These are phyloP conservation scores for Solanum ossicruentum DNA, from an alignment of 257 asterid species.

Conservation along the genomic window DNA sequence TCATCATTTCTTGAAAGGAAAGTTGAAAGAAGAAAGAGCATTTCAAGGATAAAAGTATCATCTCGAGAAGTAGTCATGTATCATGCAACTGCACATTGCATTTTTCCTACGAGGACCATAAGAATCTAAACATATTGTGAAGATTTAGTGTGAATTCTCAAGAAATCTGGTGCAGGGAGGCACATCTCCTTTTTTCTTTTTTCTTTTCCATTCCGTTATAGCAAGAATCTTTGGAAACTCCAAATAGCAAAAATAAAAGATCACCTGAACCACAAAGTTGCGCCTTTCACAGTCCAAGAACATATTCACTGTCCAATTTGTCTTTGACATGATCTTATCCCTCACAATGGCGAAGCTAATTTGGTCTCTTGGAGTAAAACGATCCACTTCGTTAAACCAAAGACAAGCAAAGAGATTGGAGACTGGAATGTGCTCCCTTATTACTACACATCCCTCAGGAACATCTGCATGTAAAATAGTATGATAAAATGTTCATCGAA, in stretches of 20 bases:
- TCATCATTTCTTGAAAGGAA: neutral
- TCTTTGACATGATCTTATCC: conserved; percentile 66
- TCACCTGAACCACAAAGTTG: conserved; percentile 88
- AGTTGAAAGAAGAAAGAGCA: neutral
- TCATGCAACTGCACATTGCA: neutral
- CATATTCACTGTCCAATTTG: conserved; percentile 76
- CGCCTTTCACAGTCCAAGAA: conserved; percentile 93
- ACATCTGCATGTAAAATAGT: conserved; percentile 46
- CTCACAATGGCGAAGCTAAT: conserved; percentile 84
- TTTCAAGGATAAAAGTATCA: neutral
- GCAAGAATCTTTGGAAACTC: neutral
- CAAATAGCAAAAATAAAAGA: neutral
- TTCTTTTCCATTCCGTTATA: neutral
- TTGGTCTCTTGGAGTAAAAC: conserved; percentile 92
- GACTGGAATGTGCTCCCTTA: conserved; percentile 81
- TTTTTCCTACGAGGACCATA: neutral
- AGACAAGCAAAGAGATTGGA: conserved; percentile 88
- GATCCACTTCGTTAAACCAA: conserved; percentile 94
- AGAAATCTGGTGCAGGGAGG: neutral
- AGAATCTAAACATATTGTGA: neutral
- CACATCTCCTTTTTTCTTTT: neutral
- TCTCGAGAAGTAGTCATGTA: neutral
- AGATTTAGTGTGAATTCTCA: neutral
- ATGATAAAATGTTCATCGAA: neutral
- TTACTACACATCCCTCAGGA: conserved; percentile 93